Percentiles rank a stretch among this genome's conserved stretches.
Conservation (phyloP, 306 rosid genomes). For the Prosopis cineraria region DNA sequence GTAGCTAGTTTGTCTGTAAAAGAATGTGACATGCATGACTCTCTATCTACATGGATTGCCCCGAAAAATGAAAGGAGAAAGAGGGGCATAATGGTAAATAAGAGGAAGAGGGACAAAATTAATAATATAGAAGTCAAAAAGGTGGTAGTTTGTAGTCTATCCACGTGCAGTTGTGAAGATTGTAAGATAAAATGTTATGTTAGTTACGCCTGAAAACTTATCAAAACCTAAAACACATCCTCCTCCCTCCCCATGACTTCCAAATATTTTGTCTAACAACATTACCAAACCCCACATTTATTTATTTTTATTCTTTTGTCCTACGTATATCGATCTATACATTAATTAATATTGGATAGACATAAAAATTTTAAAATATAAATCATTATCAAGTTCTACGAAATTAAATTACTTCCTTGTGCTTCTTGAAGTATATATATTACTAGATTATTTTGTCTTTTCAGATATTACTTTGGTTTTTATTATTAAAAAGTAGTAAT, state of each 20-base stretch:
- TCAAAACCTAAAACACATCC: constrained; percentile 49
- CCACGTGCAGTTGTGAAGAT: constrained; percentile 51
- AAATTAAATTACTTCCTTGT: too few species aligned
- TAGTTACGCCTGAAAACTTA: constrained; percentile 60
- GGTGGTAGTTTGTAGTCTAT: constrained; percentile 19
- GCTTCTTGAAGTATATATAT: too few species aligned
- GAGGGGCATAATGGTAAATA: not conserved
- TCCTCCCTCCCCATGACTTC: constrained; percentile 21
- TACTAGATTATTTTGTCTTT: too few species aligned
- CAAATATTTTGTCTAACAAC: constrained; percentile 40
- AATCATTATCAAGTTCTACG: too few species aligned
- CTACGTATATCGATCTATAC: too few species aligned
- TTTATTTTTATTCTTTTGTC: too few species aligned
- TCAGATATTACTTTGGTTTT: too few species aligned
- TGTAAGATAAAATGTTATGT: constrained; percentile 43
- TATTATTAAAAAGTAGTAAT: too few species aligned
- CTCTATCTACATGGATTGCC: too few species aligned
- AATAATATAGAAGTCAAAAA: constrained; percentile 31
- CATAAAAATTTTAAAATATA: too few species aligned
- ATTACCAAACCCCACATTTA: constrained; percentile 46
- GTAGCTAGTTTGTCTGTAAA: not conserved
- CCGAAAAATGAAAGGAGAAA: not conserved
- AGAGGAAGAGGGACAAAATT: too few species aligned
- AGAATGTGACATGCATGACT: not conserved
- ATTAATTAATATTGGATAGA: too few species aligned